These are phyloP conservation scores for Trifolium pratense DNA, from an alignment of 306 rosid genomes.

Conservation along the genomic window DNA sequence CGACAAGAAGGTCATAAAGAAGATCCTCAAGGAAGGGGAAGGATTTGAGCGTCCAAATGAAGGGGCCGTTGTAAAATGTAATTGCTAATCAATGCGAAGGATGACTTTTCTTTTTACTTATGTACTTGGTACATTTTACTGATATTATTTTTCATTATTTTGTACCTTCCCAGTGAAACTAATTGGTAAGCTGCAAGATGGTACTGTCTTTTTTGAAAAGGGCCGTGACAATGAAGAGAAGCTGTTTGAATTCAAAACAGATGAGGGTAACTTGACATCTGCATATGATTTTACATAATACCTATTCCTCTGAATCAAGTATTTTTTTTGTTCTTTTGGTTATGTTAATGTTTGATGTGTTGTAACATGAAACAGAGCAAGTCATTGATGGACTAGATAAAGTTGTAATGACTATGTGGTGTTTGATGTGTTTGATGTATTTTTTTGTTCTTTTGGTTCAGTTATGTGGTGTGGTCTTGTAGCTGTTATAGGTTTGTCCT, in stretches of 20 bases:
- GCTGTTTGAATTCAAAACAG: slow-evolving; percentile 76
- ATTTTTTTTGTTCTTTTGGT: background rate
- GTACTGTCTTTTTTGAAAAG: slow-evolving; percentile 68
- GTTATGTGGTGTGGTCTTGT: no score
- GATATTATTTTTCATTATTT: background rate
- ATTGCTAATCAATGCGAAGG: slow-evolving; percentile 23
- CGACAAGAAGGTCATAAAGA: slow-evolving; percentile 86
- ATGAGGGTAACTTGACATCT: slow-evolving; percentile 63
- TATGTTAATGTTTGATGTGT: slow-evolving; percentile 20
- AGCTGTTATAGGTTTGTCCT: no score
- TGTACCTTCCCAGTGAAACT: slow-evolving; percentile 63
- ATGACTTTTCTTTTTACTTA: background rate
- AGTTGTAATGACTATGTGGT: slow-evolving; percentile 83
- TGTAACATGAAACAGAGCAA: slow-evolving; percentile 66
- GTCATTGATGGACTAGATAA: slow-evolving; percentile 91
- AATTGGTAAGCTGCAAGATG: slow-evolving; percentile 86
- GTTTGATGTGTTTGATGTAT: no score
- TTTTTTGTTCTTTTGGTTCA: no score
- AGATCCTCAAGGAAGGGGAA: slow-evolving; percentile 87
- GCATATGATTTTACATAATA: background rate
- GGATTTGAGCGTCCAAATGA: slow-evolving; percentile 91
- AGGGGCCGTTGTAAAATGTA: slow-evolving; percentile 77
- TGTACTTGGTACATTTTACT: background rate
- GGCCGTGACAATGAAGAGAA: slow-evolving; percentile 68
- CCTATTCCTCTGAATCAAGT: background rate